These are phyloP conservation scores for Pichia inconspicua DNA, from an alignment of 1,139 yeast species.

Conservation along the genomic window DNA sequence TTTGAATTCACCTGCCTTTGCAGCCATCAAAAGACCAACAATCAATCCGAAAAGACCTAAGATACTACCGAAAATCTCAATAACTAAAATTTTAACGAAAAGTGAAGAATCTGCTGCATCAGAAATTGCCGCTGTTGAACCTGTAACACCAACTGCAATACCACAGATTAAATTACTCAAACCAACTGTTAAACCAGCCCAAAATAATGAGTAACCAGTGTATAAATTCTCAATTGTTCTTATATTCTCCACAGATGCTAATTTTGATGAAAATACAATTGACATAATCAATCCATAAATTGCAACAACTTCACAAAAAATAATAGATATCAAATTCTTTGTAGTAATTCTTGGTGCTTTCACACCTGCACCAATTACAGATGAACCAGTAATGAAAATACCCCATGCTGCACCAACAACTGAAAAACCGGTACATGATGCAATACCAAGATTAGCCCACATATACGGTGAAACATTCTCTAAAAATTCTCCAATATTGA, in stretches of 20 bases:
- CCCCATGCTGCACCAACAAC: constrained; percentile 99
- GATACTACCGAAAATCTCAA: constrained; percentile 95
- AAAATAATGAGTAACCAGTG: constrained; percentile 89
- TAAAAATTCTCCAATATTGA: constrained; percentile 84
- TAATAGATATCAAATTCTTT: constrained; percentile 89
- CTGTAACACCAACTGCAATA: constrained; percentile 94
- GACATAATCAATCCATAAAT: constrained; percentile 98
- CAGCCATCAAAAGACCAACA: constrained; percentile 95
- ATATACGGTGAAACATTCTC: constrained; percentile 85
- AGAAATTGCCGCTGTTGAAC: constrained; percentile 94
- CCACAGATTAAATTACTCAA: constrained; percentile 92
- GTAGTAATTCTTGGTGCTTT: constrained; percentile 96
- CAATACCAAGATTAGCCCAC: constrained; percentile 94
- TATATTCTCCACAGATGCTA: constrained; percentile 62
- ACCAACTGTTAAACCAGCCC: constrained; percentile 99
- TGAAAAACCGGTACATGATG: constrained; percentile 86
- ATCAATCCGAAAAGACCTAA: constrained; percentile 90
- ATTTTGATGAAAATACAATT: constrained; percentile 88
- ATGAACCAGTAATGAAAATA: constrained; percentile 89
- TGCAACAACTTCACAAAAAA: constrained; percentile 99
- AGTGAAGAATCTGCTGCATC: constrained; percentile 97
- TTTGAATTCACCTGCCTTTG: constrained; percentile 77
- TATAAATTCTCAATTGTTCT: constrained; percentile 80
- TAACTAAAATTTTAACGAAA: constrained; percentile 91
- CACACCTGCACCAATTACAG: constrained; percentile 96